Evolutionary conservation across 1,284 basidiomycete species (phyloP).

Genomic region (Microstroma glucosiphilum): DNA sequence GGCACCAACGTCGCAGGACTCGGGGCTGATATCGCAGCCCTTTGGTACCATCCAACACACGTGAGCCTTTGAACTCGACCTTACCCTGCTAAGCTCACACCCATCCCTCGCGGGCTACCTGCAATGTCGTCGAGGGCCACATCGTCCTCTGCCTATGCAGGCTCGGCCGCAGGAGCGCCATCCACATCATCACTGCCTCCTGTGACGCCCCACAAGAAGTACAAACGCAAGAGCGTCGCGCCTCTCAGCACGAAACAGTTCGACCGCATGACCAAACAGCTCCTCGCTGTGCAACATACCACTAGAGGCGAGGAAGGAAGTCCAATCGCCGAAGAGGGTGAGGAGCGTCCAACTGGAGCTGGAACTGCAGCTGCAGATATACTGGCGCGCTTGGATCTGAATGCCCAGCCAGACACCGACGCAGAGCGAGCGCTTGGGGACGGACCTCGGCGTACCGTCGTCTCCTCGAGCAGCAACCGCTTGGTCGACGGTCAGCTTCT

Average conservation of each 20-base stretch:
- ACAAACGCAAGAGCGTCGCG: slow-evolving; percentile 5
- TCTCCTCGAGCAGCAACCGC: not conserved
- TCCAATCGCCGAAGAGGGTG: slow-evolving; percentile 25
- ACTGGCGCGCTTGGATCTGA: not conserved
- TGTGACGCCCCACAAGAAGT: slow-evolving; percentile 1
- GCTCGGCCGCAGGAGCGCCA: not conserved
- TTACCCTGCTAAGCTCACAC: no score
- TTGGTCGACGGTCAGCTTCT: not conserved
- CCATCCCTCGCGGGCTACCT: no score
- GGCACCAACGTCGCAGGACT: no score
- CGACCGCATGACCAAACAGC: slow-evolving; percentile 32
- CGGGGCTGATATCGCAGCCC: no score
- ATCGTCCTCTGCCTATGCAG: not conserved
- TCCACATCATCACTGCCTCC: slow-evolving; percentile 6
- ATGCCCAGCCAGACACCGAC: not conserved
- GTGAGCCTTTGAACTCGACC: no score
- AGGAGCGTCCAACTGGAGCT: slow-evolving; percentile 16
- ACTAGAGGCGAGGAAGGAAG: slow-evolving; percentile 18
- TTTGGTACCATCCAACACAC: no score
- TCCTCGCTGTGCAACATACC: slow-evolving; percentile 25
- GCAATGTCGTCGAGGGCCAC: not conserved
- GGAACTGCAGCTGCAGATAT: slow-evolving; percentile 1
- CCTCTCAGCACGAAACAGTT: slow-evolving; percentile 36
- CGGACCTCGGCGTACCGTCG: not conserved
- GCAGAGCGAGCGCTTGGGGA: not conserved